Base-by-base conservation (phyloP, 2,329 filamentous ascomycete species). In the Aspergillaceae sp. region DNA sequence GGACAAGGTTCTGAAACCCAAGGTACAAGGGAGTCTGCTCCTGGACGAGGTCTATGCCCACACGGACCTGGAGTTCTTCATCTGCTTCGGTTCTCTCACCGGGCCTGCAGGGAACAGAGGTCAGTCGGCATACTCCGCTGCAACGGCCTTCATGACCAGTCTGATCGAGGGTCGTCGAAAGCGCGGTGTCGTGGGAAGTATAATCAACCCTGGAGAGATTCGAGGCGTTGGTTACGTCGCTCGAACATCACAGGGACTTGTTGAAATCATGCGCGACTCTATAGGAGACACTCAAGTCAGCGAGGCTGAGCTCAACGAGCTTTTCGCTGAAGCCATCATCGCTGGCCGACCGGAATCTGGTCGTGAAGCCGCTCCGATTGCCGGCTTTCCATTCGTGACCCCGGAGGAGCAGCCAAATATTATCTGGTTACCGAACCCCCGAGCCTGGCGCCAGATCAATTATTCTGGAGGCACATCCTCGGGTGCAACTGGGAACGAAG, bases 91-190 rank as follows among this genome's bases (percentile, higher is more conserved):
- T 19, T 19, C 19, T 19, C 19, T 42, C 5, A 40, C 37, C 10
- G 49, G 48, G 2, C 2, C 51, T 4, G 11, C 47, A 6, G 53
- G 51, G 3, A 45, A 44, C 19, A 19, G 27, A 3, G 41, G 44
- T 10, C 35, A 37, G 4, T 37, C 35, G 6, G 35, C 35, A 8
- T 37, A 37, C 4, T 8, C 35, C 10, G 35, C 35, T 3, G 35
- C 9, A 7, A 37, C 10, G 6, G 10, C 6, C 7, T 37, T 37
- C 35, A 37, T 37, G 35, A 37, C 10, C 3, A 26, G 10, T 5
- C 6, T 37, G 10, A 37, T 37, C 19, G 3, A 8, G 6, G 6
- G 6, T 8, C 35, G 35, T 11, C 35, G 35, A 7, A 37, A 37
- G 10, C 35, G 19, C 10, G 35, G 35, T 26, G 9, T 37, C 19